phyloP scores from a whole-genome alignment of 1,139 yeast genomes.

The Scheffersomyces illinoinensis region DNA sequence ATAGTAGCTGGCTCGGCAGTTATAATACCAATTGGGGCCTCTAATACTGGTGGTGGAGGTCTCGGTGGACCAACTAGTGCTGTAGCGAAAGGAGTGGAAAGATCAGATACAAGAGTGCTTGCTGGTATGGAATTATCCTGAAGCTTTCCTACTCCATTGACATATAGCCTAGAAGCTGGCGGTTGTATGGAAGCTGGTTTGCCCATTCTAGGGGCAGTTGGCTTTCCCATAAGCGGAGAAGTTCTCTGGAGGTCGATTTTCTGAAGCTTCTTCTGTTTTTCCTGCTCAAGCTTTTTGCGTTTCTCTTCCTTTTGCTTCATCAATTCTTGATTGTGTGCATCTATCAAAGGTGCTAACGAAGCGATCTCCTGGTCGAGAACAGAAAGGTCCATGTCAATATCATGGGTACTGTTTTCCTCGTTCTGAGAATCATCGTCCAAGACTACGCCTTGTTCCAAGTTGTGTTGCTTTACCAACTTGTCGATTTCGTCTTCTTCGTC shows the following conservation, averaged over 20 bases:
- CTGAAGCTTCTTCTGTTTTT: slow-evolving; percentile 21
- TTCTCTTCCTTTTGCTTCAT: slow-evolving; percentile 25
- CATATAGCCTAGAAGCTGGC: slow-evolving; percentile 39
- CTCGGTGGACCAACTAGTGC: slow-evolving; percentile 18
- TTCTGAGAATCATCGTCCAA: slow-evolving; percentile 22
- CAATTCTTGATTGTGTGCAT: slow-evolving; percentile 34
- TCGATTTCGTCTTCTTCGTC: slow-evolving; percentile 45
- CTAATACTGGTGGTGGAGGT: slow-evolving; percentile 42
- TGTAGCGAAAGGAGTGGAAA: slow-evolving; percentile 9
- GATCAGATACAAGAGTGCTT: background rate
- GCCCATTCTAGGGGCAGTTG: slow-evolving; percentile 43
- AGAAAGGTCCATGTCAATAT: slow-evolving; percentile 27
- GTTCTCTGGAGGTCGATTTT: slow-evolving; percentile 22
- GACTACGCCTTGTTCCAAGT: slow-evolving; percentile 32
- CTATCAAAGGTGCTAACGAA: slow-evolving; percentile 39
- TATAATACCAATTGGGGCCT: slow-evolving; percentile 34
- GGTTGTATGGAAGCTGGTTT: slow-evolving; percentile 52
- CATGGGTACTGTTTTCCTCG: slow-evolving; percentile 8
- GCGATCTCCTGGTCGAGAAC: slow-evolving; percentile 45
- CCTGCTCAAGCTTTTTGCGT: slow-evolving; percentile 22
- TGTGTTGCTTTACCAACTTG: slow-evolving; percentile 36
- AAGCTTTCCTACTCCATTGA: background rate
- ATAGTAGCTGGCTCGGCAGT: slow-evolving; percentile 19
- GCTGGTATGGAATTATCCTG: background rate
- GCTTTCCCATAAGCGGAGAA: slow-evolving; percentile 43